phyloP scores from a whole-genome alignment of 352 stramenopile genomes.

The Phytophthora litchii region DNA sequence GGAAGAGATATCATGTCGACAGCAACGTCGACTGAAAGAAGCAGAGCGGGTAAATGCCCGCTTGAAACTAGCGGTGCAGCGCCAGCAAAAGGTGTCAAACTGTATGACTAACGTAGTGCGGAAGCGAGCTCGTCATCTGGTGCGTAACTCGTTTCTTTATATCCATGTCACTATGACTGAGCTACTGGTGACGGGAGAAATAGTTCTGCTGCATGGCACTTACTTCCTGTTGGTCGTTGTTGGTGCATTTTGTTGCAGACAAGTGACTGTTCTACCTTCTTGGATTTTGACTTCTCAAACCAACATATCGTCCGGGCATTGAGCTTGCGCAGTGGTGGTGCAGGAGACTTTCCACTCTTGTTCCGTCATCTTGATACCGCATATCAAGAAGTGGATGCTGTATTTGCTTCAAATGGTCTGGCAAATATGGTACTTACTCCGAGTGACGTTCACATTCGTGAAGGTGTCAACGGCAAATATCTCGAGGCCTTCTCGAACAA shows the following conservation, averaged over 20 bases:
- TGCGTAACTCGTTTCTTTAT: conserved; percentile 7
- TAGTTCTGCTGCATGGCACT: neutral
- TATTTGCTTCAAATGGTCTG: conserved; percentile 41
- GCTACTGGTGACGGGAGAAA: neutral
- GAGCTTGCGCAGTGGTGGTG: conserved; percentile 22
- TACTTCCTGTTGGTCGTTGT: conserved; percentile 4
- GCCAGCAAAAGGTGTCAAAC: conserved; percentile 28
- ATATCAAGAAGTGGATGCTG: conserved; percentile 34
- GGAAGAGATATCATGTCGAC: conserved; percentile 35
- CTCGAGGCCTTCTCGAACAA: conserved; percentile 51
- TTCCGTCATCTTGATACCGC: conserved; percentile 38
- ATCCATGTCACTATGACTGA: neutral
- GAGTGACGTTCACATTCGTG: conserved; percentile 39
- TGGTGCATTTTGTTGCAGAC: conserved; percentile 19
- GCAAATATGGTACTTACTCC: conserved; percentile 38
- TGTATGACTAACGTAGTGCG: conserved; percentile 29
- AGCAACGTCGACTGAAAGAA: conserved; percentile 41
- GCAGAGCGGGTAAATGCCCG: conserved; percentile 48
- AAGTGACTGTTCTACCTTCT: conserved; percentile 35
- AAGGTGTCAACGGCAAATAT: conserved; percentile 43
- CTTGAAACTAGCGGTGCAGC: conserved; percentile 50
- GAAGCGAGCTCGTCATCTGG: conserved; percentile 33
- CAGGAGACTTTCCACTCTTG: conserved; percentile 34
- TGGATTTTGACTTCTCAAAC: conserved; percentile 26
- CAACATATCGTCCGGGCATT: conserved; percentile 23